These are phyloP conservation scores for Epichloe hybrida DNA, from an alignment of 2,329 filamentous ascomycete species.

Conservation along the genomic window DNA sequence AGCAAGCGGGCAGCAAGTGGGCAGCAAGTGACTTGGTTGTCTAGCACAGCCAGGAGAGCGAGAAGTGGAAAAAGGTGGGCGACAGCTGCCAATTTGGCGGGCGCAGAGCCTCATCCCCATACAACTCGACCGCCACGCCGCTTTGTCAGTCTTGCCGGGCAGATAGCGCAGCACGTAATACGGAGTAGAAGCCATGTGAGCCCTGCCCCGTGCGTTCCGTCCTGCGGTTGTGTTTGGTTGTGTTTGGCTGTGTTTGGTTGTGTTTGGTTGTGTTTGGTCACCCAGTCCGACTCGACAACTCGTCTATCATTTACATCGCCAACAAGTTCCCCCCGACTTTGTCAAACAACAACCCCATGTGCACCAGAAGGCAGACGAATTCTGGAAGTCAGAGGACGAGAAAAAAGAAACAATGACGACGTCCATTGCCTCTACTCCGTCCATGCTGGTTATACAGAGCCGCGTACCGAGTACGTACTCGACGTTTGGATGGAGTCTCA, in stretches of 20 bases:
- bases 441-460: not conserved
- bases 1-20: not conserved
- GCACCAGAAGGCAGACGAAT: not conserved
- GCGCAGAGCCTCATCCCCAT: constrained; percentile 1
- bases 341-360: not conserved
- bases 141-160: not conserved
- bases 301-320: not conserved
- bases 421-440: no score
- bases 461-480: no score
- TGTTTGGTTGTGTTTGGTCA: not conserved
- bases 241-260: no score
- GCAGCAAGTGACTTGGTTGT: no score
- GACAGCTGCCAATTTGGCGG: not conserved
- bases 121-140: not conserved
- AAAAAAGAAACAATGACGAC: constrained; percentile 1
- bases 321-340: not conserved
- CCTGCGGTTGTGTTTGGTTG: not conserved
- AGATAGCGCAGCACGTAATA: not conserved
- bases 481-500: not conserved
- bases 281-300: not conserved
- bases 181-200: not conserved
- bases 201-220: not conserved
- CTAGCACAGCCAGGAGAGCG: no score
- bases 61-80: not conserved
- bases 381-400: not conserved